Conservation (phyloP, 805 yeast genomes). For the Myxozyma nipponensis region DNA sequence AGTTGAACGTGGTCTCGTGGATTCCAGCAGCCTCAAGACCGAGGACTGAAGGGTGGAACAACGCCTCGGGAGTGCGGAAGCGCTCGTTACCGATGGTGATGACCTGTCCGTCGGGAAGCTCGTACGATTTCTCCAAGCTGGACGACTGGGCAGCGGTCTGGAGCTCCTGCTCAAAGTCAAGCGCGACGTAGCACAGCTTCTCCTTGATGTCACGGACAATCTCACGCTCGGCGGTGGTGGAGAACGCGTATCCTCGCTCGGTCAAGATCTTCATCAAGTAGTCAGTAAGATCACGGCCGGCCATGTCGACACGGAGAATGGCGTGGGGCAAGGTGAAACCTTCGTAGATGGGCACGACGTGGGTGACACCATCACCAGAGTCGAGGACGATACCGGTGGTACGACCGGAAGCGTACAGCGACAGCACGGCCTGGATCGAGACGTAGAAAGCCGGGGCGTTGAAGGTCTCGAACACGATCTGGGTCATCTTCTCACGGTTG, state of each 20-base stretch:
- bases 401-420: slow-evolving; percentile 98
- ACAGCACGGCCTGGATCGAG: slow-evolving; percentile 96
- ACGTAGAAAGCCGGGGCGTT: slow-evolving; percentile 99
- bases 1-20: slow-evolving; percentile 94
- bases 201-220: slow-evolving; percentile 98
- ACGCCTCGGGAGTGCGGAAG: slow-evolving; percentile 99
- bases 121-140: slow-evolving; percentile 97
- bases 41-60: slow-evolving; percentile 94
- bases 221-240: slow-evolving; percentile 98
- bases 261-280: slow-evolving; percentile 97
- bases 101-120: slow-evolving; percentile 99
- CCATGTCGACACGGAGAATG: slow-evolving; percentile 96
- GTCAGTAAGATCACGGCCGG: slow-evolving; percentile 99
- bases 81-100: slow-evolving; percentile 99
- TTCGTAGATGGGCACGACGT: slow-evolving; percentile 99
- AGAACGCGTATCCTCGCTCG: slow-evolving; percentile 98
- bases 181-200: slow-evolving; percentile 97
- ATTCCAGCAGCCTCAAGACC: slow-evolving; percentile 96
- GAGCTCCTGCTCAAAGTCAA: slow-evolving; percentile 98
- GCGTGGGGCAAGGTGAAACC: slow-evolving; percentile 99
- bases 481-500: slow-evolving; percentile 99
- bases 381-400: slow-evolving; percentile 99
- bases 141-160: slow-evolving; percentile 99
- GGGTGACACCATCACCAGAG: slow-evolving; percentile 99
- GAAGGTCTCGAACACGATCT: slow-evolving; percentile 98